Base-by-base conservation (phyloP, 768 basidiomycete species). In the Mycena chlorophos region DNA sequence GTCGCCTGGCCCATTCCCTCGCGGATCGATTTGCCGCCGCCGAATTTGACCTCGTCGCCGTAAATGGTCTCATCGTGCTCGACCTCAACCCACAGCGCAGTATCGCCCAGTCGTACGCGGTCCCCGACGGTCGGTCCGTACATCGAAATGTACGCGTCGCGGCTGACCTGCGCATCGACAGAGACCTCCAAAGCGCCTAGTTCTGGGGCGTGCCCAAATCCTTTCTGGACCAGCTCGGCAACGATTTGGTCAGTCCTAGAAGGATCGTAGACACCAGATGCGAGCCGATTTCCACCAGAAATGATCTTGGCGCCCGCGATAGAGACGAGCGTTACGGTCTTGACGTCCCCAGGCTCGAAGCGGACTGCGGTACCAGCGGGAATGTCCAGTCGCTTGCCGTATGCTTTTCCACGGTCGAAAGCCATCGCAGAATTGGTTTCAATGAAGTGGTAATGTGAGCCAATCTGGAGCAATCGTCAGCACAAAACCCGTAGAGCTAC, bases 1-100 rank as follows among this genome's bases (percentile, higher is more conserved):
- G 89, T 90, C 0, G 87, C 87, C 68, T 98, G 95, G 6, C 95
- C 97, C 90, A 97, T 96, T 4, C 97, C 97, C 65, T 98, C 97
- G 22, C 96, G 87, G 49, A 98, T 90, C 1, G 88, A 83, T 73
- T 98, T 98, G 17, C 94, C 96, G 65, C 94, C 96, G 6, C 97
- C 97, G 64, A 99, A 99, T 73, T 98, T 98, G 73, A 91, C 89
- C 72, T 98, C 96, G 55, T 98, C 96, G 1, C 96, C 97, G 66
- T 97, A 96, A 3, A 85, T 75, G 4, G 95, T 90, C 86, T 80
- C 78, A 63, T 99, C 96, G 27, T 81, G 75, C 70, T 99, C 96
- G 1, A 99, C 89, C 70, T 94, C 84, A 59, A 98, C 77, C 94
- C 94, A 98, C 6, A 99, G 78, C 34, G 76, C 74, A 8, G 91